phyloP scores from a whole-genome alignment of 2,329 filamentous ascomycete genomes.

The Ceratocystis diversiconidia region DNA sequence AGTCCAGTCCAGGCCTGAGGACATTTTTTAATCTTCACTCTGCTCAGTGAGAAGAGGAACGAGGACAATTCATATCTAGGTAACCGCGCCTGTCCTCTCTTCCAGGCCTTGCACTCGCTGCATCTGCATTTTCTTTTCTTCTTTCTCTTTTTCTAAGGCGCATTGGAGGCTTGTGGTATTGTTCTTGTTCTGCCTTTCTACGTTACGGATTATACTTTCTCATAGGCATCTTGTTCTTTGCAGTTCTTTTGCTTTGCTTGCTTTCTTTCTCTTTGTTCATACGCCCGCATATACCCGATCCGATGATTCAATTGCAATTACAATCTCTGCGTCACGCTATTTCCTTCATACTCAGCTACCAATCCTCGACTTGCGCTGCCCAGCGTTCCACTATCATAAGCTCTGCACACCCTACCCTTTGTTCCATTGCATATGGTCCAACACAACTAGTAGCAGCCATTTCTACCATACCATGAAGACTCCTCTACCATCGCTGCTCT shows the following conservation, averaged over 20 bases:
- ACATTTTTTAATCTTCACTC: background rate
- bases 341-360: slow-evolving; percentile 6
- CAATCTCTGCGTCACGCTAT: slow-evolving; percentile 10
- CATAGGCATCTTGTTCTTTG: background rate
- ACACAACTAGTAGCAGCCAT: background rate
- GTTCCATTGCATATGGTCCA: background rate
- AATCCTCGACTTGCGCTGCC: background rate
- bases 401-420: background rate
- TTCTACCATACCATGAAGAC: background rate
- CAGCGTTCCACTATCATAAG: background rate
- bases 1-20: background rate
- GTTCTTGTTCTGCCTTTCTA: background rate
- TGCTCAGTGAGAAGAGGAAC: background rate
- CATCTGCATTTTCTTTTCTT: background rate
- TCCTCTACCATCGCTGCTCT: background rate
- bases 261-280: background rate
- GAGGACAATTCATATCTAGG: background rate
- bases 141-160: background rate
- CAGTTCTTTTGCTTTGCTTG: background rate
- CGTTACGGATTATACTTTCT: background rate
- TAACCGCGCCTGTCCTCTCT: background rate
- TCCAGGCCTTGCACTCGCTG: background rate
- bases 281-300: slow-evolving; percentile 1
- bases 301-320: slow-evolving; percentile 15
- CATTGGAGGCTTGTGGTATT: background rate